Conservation (phyloP, 306 rosid species). For the Styphnolobium japonicum region DNA sequence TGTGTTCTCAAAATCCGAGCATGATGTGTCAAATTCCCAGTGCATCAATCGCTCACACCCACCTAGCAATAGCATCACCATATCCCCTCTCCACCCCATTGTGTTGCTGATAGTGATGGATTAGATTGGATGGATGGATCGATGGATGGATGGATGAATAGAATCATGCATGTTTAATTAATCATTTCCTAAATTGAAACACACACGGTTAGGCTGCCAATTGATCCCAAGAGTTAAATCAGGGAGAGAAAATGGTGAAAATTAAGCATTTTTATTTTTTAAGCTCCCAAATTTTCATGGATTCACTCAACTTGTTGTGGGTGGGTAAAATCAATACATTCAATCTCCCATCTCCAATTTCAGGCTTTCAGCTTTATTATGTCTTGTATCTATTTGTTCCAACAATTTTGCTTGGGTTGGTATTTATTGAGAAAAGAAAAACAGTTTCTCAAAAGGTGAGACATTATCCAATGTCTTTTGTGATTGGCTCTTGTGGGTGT, state of each 20-base stretch:
- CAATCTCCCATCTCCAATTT: too few species aligned
- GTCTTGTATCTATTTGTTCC: slow-evolving; percentile 24
- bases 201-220: neutral
- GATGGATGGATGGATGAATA: slow-evolving; percentile 46
- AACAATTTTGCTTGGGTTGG: slow-evolving; percentile 5
- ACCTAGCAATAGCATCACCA: slow-evolving; percentile 22
- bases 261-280: too few species aligned
- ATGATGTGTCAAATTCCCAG: slow-evolving; percentile 80
- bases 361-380: neutral
- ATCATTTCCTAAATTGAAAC: slow-evolving; percentile 30
- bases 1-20: slow-evolving; percentile 79
- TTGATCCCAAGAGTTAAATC: neutral
- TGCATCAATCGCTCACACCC: slow-evolving; percentile 50
- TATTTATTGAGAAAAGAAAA: neutral
- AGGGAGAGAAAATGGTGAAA: neutral
- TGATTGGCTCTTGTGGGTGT: slow-evolving; percentile 29
- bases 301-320: neutral
- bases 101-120: slow-evolving; percentile 54
- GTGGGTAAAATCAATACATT: neutral
- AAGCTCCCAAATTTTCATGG: neutral
- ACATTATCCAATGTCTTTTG: slow-evolving; percentile 34
- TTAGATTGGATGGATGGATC: slow-evolving; percentile 52
- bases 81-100: neutral
- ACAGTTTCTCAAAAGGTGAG: slow-evolving; percentile 19
- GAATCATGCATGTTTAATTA: slow-evolving; percentile 42